Conservation (phyloP, 371 early-diverging fungal species). For the Mortierella sp. region DNA sequence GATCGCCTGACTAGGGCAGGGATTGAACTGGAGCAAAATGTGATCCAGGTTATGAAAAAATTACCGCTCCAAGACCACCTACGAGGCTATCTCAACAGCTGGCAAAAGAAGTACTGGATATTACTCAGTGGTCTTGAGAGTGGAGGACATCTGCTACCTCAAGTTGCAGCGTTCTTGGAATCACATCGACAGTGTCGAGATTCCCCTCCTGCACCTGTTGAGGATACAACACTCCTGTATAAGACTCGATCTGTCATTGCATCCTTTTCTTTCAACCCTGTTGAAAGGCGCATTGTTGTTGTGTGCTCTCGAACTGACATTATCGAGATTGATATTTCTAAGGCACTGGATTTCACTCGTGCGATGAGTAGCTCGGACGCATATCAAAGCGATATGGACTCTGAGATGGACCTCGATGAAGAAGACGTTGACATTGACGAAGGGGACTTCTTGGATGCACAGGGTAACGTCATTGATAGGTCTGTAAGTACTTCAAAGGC, state of each 20-base stretch:
- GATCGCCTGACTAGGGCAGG: constrained; percentile 45
- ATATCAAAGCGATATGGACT: constrained; percentile 53
- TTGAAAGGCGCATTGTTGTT: constrained; percentile 61
- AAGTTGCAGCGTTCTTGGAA: constrained; percentile 53
- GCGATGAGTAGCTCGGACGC: constrained; percentile 21
- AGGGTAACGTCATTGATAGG: constrained; percentile 45
- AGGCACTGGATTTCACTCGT: constrained; percentile 36
- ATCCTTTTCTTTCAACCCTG: constrained; percentile 52
- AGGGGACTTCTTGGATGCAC: constrained; percentile 43
- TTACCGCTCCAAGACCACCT: constrained; percentile 48
- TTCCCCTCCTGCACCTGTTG: constrained; percentile 34
- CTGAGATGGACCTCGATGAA: constrained; percentile 69
- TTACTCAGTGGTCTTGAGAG: constrained; percentile 63
- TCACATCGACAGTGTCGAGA: constrained; percentile 32
- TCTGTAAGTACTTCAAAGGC: constrained; percentile 29
- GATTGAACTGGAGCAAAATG: constrained; percentile 43
- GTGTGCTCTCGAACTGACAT: constrained; percentile 69
- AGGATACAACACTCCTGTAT: constrained; percentile 41
- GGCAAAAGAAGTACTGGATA: constrained; percentile 70
- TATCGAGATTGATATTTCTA: constrained; percentile 67
- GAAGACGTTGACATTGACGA: constrained; percentile 49
- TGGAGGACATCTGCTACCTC: constrained; percentile 64
- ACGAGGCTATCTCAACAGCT: constrained; percentile 41
- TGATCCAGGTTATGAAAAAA: constrained; percentile 32
- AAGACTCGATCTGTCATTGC: constrained; percentile 55